Evolutionary conservation across 441 rosid species (phyloP), one percentile per base, ranked within the genome.

Genomic region (Jatropha podagrica): DNA sequence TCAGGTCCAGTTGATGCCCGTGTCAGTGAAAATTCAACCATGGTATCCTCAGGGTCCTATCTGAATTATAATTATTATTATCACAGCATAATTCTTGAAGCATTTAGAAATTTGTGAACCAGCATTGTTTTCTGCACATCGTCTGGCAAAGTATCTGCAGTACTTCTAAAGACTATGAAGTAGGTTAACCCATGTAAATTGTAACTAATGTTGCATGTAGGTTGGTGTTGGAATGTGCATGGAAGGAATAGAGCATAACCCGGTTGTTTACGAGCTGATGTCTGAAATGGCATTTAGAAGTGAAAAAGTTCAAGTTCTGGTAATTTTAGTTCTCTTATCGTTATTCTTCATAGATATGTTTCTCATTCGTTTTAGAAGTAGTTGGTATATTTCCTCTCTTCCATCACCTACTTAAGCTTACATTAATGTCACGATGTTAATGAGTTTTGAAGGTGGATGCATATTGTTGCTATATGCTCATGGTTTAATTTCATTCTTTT

Each of bases 231-330:
- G 99, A 75, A 85, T 89, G 91, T 96, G 99, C 87, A 90, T 91
- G 97, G 98, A 96, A 82, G 98, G 99, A 72, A 94, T 94, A 81
- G 98, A 96, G 85, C 99, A 96, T 23, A 92, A 96, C 79, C 98
- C 98, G 0, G 91, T 96, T 71, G 98, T 96, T 76, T 94, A 90
- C 71, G 99, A 96, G 82, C 83, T 96, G 68, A 90, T 88, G 90
- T 94, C 97, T 49, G 99, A 96, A 88, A 94, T 94, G 97, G 95
- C 99, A 75, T 96, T 92, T 81, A 90, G 89, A 72, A 86, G 81
- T 65, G 81, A 92, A 82, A 91, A 91, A 85, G 91, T 91, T 83
- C 79, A 72, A 71, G 89, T 89, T 71, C 82, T 70, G 89, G 99
- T 96, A 89, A 87, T 65, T 68, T 56, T 73, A 48, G 26, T 69